A percentile compares a stretch with the other conserved stretches of the same genome.
Conservation (phyloP, 2,329 filamentous ascomycete species). For the Penicillium sp. region DNA sequence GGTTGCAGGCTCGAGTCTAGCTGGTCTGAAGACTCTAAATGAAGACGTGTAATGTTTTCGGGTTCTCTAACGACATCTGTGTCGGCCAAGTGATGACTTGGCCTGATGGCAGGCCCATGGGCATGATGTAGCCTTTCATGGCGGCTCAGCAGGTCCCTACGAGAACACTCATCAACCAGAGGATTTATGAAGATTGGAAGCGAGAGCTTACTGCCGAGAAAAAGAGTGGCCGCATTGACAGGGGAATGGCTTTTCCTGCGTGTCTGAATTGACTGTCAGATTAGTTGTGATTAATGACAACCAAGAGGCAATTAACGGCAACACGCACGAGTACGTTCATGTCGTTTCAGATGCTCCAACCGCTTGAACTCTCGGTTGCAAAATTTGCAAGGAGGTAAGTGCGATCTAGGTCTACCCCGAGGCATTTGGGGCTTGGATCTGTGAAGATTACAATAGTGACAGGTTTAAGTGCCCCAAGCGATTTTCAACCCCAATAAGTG, state of each 20-base stretch:
- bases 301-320: neutral
- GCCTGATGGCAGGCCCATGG: neutral
- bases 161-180: neutral
- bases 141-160: constrained; percentile 20
- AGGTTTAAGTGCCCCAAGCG: neutral
- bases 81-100: neutral
- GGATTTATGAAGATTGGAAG: neutral
- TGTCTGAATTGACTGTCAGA: constrained; percentile 26
- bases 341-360: constrained; percentile 35
- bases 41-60: neutral
- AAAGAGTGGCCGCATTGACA: constrained; percentile 35
- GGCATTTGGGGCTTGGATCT: neutral
- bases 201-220: constrained; percentile 29
- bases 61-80: neutral
- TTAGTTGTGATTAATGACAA: constrained; percentile 4
- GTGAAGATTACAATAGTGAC: neutral
- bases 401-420: neutral
- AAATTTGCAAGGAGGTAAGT: constrained; percentile 25
- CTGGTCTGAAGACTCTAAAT: neutral
- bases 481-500: neutral
- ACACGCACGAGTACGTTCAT: constrained; percentile 26
- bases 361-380: constrained; percentile 37
- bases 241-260: constrained; percentile 34
- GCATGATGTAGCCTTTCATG: constrained; percentile 15
- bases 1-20: neutral